These are phyloP conservation scores for Citrus glauca DNA, from an alignment of 345 rosid species.

Conservation along the genomic window DNA sequence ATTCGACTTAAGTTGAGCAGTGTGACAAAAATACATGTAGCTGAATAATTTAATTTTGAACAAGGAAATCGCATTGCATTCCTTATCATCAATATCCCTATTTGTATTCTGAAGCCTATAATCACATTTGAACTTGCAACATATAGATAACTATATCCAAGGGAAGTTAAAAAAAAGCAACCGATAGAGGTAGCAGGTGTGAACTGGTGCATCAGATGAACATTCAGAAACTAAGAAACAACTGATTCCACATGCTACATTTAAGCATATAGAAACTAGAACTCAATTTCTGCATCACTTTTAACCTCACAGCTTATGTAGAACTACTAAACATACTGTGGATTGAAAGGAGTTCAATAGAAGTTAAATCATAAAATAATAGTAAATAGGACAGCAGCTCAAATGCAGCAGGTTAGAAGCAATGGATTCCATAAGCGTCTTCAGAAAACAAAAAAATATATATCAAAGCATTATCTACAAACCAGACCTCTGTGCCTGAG, in stretches of 20 bases:
- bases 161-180: neutral
- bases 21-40: neutral
- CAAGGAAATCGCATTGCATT: neutral
- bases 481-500: slow-evolving; percentile 71
- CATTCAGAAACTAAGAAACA: neutral
- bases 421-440: neutral
- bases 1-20: neutral
- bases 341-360: neutral
- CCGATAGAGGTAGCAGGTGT: neutral
- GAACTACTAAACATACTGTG: neutral
- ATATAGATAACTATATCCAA: neutral
- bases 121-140: neutral
- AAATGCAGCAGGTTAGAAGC: neutral
- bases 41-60: neutral
- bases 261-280: neutral
- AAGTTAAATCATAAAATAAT: neutral
- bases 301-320: neutral
- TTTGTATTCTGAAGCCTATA: slow-evolving; percentile 2
- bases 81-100: neutral
- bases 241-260: neutral
- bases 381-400: neutral
- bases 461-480: slow-evolving; percentile 13
- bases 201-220: neutral
- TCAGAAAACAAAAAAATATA: neutral
- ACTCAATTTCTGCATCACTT: neutral